Evolutionary conservation across 164 flowering plant species (phyloP).

Genomic region (Nymphaea colorata): DNA sequence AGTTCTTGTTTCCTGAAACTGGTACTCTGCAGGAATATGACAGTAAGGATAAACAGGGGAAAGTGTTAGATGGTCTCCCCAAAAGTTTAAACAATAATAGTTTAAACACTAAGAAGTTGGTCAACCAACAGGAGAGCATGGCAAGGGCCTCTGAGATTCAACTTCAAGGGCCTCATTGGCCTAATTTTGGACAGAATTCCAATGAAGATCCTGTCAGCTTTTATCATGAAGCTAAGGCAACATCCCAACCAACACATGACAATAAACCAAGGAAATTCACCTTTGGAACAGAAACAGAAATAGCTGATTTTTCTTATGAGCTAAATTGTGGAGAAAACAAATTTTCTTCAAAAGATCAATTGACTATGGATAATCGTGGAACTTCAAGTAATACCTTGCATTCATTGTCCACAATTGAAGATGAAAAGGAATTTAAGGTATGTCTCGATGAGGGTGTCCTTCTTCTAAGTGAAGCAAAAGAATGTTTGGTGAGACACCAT

Average conservation of each 20-base stretch:
- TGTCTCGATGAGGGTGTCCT: conserved; percentile 47
- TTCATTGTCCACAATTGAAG: conserved; percentile 30
- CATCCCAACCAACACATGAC: neutral
- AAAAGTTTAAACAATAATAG: no score
- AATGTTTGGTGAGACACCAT: conserved; percentile 24
- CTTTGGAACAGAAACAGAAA: conserved; percentile 20
- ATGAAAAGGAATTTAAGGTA: conserved; percentile 47
- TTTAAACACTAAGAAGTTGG: neutral
- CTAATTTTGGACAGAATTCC: neutral
- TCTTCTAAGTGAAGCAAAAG: conserved; percentile 60
- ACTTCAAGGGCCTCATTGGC: neutral
- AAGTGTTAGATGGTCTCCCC: conserved; percentile 7
- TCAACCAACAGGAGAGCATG: neutral
- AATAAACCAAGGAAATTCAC: conserved; percentile 13
- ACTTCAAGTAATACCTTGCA: conserved; percentile 8
- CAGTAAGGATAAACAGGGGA: conserved; percentile 11
- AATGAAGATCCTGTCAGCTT: neutral
- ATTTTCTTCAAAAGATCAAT: conserved; percentile 10
- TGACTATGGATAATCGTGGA: conserved; percentile 5
- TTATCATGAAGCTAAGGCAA: neutral
- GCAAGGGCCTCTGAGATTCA: neutral
- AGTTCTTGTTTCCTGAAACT: neutral
- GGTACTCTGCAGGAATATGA: conserved; percentile 3
- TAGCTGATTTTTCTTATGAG: conserved; percentile 10
- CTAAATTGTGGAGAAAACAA: conserved; percentile 13